phyloP scores from a whole-genome alignment of 495 filamentous ascomycete genomes.

The Hypoxylon cercidicola region DNA sequence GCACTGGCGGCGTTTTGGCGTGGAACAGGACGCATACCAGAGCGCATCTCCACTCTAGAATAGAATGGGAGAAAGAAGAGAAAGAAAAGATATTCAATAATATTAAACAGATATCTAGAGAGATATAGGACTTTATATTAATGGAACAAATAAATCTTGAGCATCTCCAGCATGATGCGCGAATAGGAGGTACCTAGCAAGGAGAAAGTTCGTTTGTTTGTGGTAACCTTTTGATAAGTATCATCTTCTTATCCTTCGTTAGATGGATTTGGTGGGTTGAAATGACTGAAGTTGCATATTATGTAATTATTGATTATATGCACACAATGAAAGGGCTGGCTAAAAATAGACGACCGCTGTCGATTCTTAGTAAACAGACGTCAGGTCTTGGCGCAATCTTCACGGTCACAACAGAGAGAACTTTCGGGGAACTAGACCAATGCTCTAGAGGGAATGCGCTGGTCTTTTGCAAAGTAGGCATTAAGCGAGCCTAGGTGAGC shows the following conservation, averaged over 20 bases:
- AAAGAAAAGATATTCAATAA: too few species aligned
- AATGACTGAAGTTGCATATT: too few species aligned
- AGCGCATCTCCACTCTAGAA: not conserved
- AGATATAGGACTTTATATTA: too few species aligned
- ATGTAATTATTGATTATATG: not conserved
- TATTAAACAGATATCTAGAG: not conserved
- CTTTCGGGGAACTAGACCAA: slow-evolving; percentile 3
- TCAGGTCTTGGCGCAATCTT: slow-evolving; percentile 35
- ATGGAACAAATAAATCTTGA: too few species aligned
- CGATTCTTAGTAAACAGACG: slow-evolving; percentile 32
- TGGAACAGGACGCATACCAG: not conserved
- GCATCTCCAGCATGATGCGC: too few species aligned
- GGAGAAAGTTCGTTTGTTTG: too few species aligned
- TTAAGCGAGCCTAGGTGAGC: not conserved
- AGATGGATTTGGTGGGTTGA: not conserved
- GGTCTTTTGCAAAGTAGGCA: slow-evolving; percentile 8
- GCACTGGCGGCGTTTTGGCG: slow-evolving; percentile 12
- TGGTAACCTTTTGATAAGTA: too few species aligned
- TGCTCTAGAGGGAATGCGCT: slow-evolving; percentile 2
- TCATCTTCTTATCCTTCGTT: not conserved
- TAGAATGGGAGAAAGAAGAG: not conserved
- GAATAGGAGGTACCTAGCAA: too few species aligned
- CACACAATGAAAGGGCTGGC: slow-evolving; percentile 13
- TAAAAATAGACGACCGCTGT: slow-evolving; percentile 31
- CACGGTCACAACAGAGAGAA: slow-evolving; percentile 19